Conservation (phyloP, 768 basidiomycete species). For the Chalciporus piperatus region DNA sequence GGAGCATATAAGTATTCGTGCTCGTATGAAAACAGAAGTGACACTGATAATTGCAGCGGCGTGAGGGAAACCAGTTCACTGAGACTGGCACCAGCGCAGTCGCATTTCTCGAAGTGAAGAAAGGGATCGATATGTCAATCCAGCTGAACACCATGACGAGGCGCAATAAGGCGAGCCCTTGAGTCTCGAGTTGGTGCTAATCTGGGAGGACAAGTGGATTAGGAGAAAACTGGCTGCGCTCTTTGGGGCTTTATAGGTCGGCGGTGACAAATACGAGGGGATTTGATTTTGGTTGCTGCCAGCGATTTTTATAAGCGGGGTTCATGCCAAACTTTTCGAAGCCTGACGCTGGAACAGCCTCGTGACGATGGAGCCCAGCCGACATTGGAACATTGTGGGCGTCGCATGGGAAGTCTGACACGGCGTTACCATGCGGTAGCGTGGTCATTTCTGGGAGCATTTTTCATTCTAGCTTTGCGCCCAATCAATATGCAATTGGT, state of each 20-base stretch:
- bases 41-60: slow-evolving; percentile 36
- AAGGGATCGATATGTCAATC: slow-evolving; percentile 18
- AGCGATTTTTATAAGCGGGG: neutral
- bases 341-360: no score
- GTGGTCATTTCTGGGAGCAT: neutral
- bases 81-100: slow-evolving; percentile 19
- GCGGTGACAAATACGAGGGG: neutral
- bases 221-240: neutral
- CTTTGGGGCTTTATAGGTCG: neutral
- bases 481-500: no score
- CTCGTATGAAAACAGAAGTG: slow-evolving; percentile 43
- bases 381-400: no score
- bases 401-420: neutral
- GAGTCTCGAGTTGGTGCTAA: neutral
- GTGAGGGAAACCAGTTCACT: slow-evolving; percentile 28
- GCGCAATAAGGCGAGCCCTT: neutral
- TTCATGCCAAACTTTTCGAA: neutral
- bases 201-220: neutral
- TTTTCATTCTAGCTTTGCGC: no score
- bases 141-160: slow-evolving; percentile 10
- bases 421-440: neutral
- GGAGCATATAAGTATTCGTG: slow-evolving; percentile 34
- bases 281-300: neutral
- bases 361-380: no score
- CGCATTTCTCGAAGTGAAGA: neutral